Base-by-base conservation (phyloP, 352 stramenopile species). In the Phytophthora fragariaefolia region DNA sequence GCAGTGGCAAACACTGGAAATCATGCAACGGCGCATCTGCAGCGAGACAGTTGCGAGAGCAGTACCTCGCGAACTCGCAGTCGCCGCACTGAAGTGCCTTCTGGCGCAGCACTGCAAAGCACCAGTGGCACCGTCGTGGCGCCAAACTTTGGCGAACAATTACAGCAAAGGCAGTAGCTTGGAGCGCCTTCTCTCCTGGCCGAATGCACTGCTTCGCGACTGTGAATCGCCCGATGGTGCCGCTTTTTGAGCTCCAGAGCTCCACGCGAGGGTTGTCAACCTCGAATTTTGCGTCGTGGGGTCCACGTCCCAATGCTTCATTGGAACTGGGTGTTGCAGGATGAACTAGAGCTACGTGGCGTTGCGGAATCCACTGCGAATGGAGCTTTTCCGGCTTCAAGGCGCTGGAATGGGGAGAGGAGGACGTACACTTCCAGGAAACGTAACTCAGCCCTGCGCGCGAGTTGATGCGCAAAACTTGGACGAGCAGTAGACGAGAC, bases 41-140 rank as follows among this genome's bases (percentile, higher is more conserved):
- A 24, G 74, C 49, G 20, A 90, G 51, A 62, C 81, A 92, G 28
- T 74, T 55, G 18, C 58, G 73, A 26, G 74, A 84, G 48, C 83
- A 90, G 58, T 89, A 90, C 34, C 74, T 66, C 17, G 79, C 59
- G 46, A 85, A 89, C 42, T 70, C 47, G 49, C 83, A 91, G 18
- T 61, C 68, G 13, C 59, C 83, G 27, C 83, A 91, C 22, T 85
- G 77, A 1, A 89, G 65, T 20, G 76, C 80, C 58, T 80, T 87
- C 48, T 74, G 74, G 1, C 51, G 54, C 5, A 91, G 69, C 42
- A 23, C 23, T 12, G 6, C 8, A 46, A 92, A 89, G 77, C 81
- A 90, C 80, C 80, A 90, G 61, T 90, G 83, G 57, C 83, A 92
- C 36, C 63, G 69, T 46, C 54, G 51, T 27, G n/a, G 23, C 2